Base-by-base conservation (phyloP, 2,329 filamentous ascomycete species). In the Calycina marina region DNA sequence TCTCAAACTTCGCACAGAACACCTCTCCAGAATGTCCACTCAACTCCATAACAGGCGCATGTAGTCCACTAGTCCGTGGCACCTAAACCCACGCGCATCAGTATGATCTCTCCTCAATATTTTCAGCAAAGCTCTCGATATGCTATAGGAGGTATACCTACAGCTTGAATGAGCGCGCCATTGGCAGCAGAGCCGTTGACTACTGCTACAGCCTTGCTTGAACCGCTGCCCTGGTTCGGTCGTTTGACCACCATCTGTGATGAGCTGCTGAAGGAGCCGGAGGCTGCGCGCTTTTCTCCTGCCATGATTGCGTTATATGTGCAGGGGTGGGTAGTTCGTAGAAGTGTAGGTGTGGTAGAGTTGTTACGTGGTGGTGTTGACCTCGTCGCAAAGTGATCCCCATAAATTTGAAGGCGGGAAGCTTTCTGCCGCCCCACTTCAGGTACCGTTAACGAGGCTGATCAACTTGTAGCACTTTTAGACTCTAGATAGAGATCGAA, bases 31-130 rank as follows among this genome's bases (percentile, higher is more conserved):
- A 62, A 52, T 72, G 71, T 51, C 83, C 85, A 30, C 77, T 78
- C 34, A 98, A 64, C 58, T 96, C 84, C 85, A 96, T 94, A 27
- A 94, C 78, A 2, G 88, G 85, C 36, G 88, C 81, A 54, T 92
- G 77, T 17, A 98, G 67, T 32, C 71, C 74, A 54, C 84, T 92
- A 28, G 84, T 86, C 46, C 84, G 72, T 33, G 77, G 71, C 40
- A 71, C 69, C 85, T 93, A 49, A 22, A 22, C 16, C 32, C 28
- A 34, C 25, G 14, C 37, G 14, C 17, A 46, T 52, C 39, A 51
- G 49, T 40, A 27, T 35, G 11, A 17, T 17, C 13, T 25, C 34
- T 34, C 39, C 30, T n/a, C 12, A 33, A 5, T 8, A 32, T 35
- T 30, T 40, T 44, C 39, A 44, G 41, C 38, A 38, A 14, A 37